Base-by-base conservation (phyloP, 257 asterid genomes). In the Capsicum rhomboideum region DNA sequence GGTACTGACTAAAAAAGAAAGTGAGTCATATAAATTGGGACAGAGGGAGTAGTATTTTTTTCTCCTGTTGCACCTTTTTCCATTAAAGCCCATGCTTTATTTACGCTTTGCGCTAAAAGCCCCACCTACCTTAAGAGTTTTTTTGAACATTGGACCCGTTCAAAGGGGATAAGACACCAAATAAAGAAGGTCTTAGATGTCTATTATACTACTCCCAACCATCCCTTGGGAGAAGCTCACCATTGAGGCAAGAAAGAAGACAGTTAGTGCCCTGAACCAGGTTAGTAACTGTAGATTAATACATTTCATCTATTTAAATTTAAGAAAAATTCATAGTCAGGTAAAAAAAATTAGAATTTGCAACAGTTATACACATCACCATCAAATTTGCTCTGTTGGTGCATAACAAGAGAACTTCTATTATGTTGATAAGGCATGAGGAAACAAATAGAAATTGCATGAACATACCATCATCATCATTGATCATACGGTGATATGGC, bases 401-500 rank as follows among this genome's bases (percentile, higher is more conserved):
- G 20, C 46, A 50, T 58, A 44, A 23, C 80, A 34, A 54, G 13
- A 55, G 10, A 80, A 72, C 20, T 71, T 44, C 88, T 29, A 67
- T 66, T 42, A 1, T 10, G n/a, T 54, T 2, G 52, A 12, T 79
- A 54, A 86, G 8, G 71, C 42, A 68, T 46, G 69, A 61, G 71
- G 40, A 74, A 56, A 85, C 50, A 49, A 63, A 82, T 42, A 10
- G 26, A 26, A 54, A 87, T 8, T 23, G 4, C 44, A 86, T 26
- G 74, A 74, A 56, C 89, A 69, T 89, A 93, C 97, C 98, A 74
- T 91, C 93, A 18, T 74, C 80, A 26, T 91, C 97, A 26, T 93
- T 94, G 54, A 92, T 87, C 98, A 94, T 95, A 84, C 91, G 93
- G 88, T 97, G 99, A 86, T 90, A 97, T 61, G 99, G 99, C 29